Evolutionary conservation across 768 basidiomycete genomes (phyloP).

Genomic region (Leccinum subtestaceum): DNA sequence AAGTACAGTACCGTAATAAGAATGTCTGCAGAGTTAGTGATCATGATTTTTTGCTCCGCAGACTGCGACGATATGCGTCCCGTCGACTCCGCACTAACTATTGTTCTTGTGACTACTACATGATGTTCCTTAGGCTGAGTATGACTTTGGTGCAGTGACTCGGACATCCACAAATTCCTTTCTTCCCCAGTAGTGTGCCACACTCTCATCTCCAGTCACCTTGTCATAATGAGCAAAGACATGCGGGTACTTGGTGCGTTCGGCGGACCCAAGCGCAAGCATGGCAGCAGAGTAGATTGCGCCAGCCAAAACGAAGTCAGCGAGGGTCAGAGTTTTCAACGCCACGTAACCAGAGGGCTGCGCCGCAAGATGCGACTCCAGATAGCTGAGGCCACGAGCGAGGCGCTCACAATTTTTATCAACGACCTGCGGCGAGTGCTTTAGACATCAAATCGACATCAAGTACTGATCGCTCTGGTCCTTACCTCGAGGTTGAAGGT

Average conservation of each 20-base stretch:
- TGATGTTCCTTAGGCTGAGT: not conserved
- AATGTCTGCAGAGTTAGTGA: no score
- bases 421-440: not conserved
- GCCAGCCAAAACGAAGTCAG: slow-evolving; percentile 20
- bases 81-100: not conserved
- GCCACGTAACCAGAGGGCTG: slow-evolving; percentile 14
- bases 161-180: slow-evolving; percentile 7
- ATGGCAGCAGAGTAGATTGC: not conserved
- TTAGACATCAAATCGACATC: not conserved
- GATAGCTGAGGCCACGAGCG: slow-evolving; percentile 1
- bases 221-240: slow-evolving; percentile 20
- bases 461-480: no score
- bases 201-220: slow-evolving; percentile 14
- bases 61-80: no score
- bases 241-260: slow-evolving; percentile 14
- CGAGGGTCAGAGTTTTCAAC: slow-evolving; percentile 12
- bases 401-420: slow-evolving; percentile 2
- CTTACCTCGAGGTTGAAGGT: slow-evolving; percentile 10
- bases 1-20: no score
- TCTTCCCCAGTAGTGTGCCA: slow-evolving; percentile 13
- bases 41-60: no score
- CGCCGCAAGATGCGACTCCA: slow-evolving; percentile 17
- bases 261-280: slow-evolving; percentile 9
- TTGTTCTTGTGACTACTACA: not conserved
- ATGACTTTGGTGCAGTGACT: not conserved